Evolutionary conservation across 1,284 basidiomycete species (phyloP), one percentile per base, ranked within the genome.

Genomic region (Sanghuangporus baumii): DNA sequence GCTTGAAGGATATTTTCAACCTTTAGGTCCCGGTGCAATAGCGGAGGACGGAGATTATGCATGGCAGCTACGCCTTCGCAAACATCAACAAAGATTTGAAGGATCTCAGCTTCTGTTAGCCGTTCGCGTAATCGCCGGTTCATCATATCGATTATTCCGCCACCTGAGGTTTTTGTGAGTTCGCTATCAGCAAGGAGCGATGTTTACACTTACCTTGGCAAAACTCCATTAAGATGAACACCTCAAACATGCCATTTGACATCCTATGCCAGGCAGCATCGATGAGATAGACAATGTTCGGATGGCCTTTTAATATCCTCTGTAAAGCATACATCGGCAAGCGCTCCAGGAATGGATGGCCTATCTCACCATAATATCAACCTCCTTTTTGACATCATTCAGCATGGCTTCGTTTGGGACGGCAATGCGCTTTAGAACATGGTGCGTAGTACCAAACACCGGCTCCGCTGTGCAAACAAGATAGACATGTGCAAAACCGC

Each of bases 151-250:
- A 99, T 98, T 69, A 99, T 97, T 46, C 97, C 97, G 31, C 97
- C 97, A 51, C 95, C 93, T 93, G 66, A 18, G 55, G 1, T 60
- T 20, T 38, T 43, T 4, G 34, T 60, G 46, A 61, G 60, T 57
- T 57, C 60, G n/a, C 36, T 31, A 11, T 50, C 43, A 7, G n/a
- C n/a, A 51, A 20, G 16, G 12, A 48, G 36, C 1, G n/a, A 51
- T 1, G 23, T 41, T 43, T 50, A 40, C 31, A 72, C 79, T 62
- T 56, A 79, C 84, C 88, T 8, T 84, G 70, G 73, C 95, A 98
- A 74, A 89, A 98, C 75, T 99, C 97, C 97, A 99, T 99, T 65
- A 99, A 83, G 72, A 99, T 99, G 75, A 98, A 98, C 54, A 99
- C 96, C 75, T 99, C 97, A 73, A 91, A 95, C 52, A 83, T 82